Base-by-base conservation (phyloP, 305 asterid species). In the Fraxinus sp. region DNA sequence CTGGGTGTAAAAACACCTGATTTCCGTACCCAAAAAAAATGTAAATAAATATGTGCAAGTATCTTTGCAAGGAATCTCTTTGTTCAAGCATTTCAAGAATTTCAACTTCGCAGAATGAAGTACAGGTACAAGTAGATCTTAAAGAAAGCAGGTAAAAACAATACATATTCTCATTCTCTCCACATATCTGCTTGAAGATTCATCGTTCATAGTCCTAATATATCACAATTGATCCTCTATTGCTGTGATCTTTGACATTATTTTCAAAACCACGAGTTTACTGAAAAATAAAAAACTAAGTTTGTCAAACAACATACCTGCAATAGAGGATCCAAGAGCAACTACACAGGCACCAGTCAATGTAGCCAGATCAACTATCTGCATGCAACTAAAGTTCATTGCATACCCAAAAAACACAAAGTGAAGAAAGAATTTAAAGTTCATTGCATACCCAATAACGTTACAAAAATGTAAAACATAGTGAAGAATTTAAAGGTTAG, bases 331-430 rank as follows among this genome's bases (percentile, higher is more conserved):
- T 41, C 99, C 99, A 89, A 96, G 97, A 83, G 98, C 99, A 37
- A 96, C 87, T 5, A 92, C 28, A 32, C 98, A 94, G 28, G 99
- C 99, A 76, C 98, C 99, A 28, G 99, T 96, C 82, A 96, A 87
- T 74, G 99, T 94, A 78, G 99, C 98, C 85, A 96, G 89, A 87
- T 96, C 99, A 86, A 96, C 92, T 16, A 96, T 92, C 99, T 94
- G 90, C 91, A 83, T 33, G 77, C 6, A 64, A 84, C 71, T 32
- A 37, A 77, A 72, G 68, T 22, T 28, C 2, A 18, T 81, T 79
- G 77, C 36, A 24, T 81, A 80, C 24, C 39, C 52, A 46, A 46
- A 76, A 66, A 37, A n/a, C 41, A 46, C 70, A 73, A 81, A n/a
- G 59, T 57, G 28, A 75, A 7, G 32, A 62, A 52, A 52, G 8